Percentiles rank a stretch among this genome's conserved stretches.
Conservation (phyloP, 768 basidiomycete species). For the Agrocybe praecox region DNA sequence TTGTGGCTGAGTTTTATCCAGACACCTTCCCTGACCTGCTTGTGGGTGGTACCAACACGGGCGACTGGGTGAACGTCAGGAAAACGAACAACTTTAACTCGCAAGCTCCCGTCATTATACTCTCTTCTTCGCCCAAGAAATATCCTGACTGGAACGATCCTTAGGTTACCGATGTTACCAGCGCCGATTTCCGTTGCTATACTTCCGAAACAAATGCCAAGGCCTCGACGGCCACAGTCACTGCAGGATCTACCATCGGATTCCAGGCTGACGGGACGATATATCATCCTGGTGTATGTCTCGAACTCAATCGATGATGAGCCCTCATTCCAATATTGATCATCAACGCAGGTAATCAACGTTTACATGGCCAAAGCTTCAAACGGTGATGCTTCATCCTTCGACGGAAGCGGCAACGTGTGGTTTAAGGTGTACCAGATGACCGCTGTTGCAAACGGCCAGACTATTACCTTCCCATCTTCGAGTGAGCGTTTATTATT, state of each 20-base stretch:
- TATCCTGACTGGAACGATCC: neutral
- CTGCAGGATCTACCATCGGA: conserved; percentile 25
- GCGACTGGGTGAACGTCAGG: conserved; percentile 44
- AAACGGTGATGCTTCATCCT: conserved; percentile 27
- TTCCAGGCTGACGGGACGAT: conserved; percentile 15
- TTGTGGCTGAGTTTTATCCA: conserved; percentile 10
- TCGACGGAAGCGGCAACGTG: conserved; percentile 44
- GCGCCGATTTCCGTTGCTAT: conserved; percentile 52
- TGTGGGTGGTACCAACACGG: conserved; percentile 37
- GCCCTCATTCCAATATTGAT: neutral
- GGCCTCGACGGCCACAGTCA: conserved; percentile 41
- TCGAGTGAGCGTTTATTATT: conserved; percentile 23
- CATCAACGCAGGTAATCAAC: conserved; percentile 3
- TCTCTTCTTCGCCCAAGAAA: neutral
- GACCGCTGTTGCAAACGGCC: conserved; percentile 47
- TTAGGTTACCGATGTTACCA: conserved; percentile 49
- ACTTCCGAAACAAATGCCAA: conserved; percentile 39
- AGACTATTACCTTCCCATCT: conserved; percentile 49
- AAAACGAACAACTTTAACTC: conserved; percentile 49
- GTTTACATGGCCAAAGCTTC: conserved; percentile 25
- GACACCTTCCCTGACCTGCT: conserved; percentile 49
- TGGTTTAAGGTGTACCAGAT: conserved; percentile 52
- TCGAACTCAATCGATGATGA: too few species aligned
- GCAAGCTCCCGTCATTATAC: conserved; percentile 33
- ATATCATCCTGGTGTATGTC: conserved; percentile 21